These are phyloP conservation scores for Pyrus pyrifolia DNA, from an alignment of 306 rosid genomes.

Conservation along the genomic window DNA sequence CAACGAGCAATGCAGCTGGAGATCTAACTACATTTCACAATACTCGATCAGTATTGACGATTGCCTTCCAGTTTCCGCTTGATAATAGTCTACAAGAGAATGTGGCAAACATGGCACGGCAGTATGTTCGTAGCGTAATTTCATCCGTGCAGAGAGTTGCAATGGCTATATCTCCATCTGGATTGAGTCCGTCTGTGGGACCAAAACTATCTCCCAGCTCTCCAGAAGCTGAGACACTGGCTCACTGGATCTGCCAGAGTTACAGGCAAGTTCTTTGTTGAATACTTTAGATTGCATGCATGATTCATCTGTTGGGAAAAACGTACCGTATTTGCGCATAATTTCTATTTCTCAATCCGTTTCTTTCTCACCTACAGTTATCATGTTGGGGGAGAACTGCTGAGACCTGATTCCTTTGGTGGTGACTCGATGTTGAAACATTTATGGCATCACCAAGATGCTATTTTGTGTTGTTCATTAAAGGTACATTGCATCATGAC, in stretches of 20 bases:
- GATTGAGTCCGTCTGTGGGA: conserved; percentile 49
- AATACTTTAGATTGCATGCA: background rate
- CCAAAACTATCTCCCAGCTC: conserved; percentile 73
- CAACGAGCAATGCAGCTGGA: conserved; percentile 37
- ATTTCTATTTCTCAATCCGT: background rate
- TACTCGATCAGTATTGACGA: conserved; percentile 79
- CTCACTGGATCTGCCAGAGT: conserved; percentile 93
- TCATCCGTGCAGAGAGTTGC: conserved; percentile 96
- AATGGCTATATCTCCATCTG: conserved; percentile 85
- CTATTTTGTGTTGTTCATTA: conserved; percentile 82
- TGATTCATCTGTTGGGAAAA: background rate
- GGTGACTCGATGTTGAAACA: conserved; percentile 62
- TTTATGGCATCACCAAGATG: conserved; percentile 88
- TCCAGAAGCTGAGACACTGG: conserved; percentile 81
- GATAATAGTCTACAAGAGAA: conserved; percentile 75
- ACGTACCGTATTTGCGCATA: background rate
- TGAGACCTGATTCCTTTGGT: conserved; percentile 53
- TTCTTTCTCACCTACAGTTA: conserved; percentile 32
- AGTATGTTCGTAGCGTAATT: conserved; percentile 78
- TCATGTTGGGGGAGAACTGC: conserved; percentile 58
- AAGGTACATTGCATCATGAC: conserved; percentile 34
- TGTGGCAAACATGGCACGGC: conserved; percentile 80
- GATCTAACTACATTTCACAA: conserved; percentile 49
- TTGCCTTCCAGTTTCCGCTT: conserved; percentile 94
- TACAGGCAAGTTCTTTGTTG: conserved; percentile 45